A percentile compares a stretch with the other conserved stretches of the same genome.
Conservation (phyloP, 495 filamentous ascomycete species). For the Pseudomonodictys pantanalensis region DNA sequence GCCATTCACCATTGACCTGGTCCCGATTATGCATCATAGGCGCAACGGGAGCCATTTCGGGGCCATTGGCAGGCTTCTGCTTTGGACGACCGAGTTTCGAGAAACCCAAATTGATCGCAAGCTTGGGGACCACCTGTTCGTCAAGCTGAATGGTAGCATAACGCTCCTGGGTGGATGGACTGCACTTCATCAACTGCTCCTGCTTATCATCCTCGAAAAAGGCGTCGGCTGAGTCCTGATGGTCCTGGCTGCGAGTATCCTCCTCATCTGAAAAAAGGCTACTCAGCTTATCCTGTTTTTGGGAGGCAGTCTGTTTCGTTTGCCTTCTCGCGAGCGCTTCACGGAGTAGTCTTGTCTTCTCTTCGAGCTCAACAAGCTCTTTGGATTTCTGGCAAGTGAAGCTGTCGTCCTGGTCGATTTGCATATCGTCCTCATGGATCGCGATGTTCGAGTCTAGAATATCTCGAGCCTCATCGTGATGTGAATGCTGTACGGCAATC, state of each 20-base stretch:
- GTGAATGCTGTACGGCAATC: too few species aligned
- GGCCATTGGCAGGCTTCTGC: neutral
- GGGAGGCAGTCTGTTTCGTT: too few species aligned
- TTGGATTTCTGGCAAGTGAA: neutral
- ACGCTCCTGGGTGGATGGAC: too few species aligned
- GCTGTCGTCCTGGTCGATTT: too few species aligned
- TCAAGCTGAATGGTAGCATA: too few species aligned
- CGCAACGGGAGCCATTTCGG: neutral
- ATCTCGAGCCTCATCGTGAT: too few species aligned
- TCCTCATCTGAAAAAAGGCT: neutral
- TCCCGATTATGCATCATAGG: conserved; percentile 7
- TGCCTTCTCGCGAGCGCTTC: neutral
- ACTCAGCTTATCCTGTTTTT: too few species aligned
- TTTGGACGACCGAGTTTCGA: conserved; percentile 6
- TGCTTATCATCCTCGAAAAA: neutral
- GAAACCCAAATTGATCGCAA: too few species aligned
- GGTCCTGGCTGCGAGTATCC: neutral
- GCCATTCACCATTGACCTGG: neutral
- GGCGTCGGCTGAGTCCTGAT: neutral
- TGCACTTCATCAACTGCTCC: neutral
- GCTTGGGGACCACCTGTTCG: too few species aligned
- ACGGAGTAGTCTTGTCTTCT: neutral
- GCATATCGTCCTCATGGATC: too few species aligned
- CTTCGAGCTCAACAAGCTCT: neutral
- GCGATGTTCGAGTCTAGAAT: too few species aligned